Evolutionary conservation across 805 yeast species (phyloP).

Genomic region (Wickerhamiella qilinensis): DNA sequence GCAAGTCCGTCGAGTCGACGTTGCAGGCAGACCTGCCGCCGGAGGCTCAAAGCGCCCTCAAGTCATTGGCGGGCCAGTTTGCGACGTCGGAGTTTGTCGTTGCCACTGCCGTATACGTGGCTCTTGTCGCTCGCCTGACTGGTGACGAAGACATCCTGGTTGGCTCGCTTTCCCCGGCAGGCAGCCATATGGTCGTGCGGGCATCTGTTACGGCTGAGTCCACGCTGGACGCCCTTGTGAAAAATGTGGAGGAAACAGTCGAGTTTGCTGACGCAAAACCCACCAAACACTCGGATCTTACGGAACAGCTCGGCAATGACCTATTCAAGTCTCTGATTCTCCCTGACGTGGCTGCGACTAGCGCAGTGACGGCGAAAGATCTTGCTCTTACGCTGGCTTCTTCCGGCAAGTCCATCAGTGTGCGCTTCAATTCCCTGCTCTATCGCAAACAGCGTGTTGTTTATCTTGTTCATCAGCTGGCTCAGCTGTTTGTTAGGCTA

Average conservation of each 20-base stretch:
- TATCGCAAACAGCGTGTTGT: slow-evolving; percentile 55
- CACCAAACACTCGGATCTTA: slow-evolving; percentile 40
- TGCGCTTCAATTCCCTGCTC: slow-evolving; percentile 61
- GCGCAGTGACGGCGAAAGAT: background rate
- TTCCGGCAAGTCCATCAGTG: slow-evolving; percentile 17
- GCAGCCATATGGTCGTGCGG: slow-evolving; percentile 33
- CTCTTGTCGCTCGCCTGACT: slow-evolving; percentile 60
- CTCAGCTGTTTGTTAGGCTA: slow-evolving; percentile 8
- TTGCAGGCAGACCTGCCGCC: slow-evolving; percentile 22
- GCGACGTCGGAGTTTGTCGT: slow-evolving; percentile 23
- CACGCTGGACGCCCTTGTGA: slow-evolving; percentile 35
- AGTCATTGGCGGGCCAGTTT: slow-evolving; percentile 10
- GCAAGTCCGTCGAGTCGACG: slow-evolving; percentile 46
- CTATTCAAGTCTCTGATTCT: slow-evolving; percentile 7
- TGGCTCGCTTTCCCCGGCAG: slow-evolving; percentile 39
- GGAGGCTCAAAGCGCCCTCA: slow-evolving; percentile 9
- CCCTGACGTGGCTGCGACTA: background rate
- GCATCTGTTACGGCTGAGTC: slow-evolving; percentile 29
- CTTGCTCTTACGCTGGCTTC: slow-evolving; percentile 31
- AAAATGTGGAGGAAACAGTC: slow-evolving; percentile 27
- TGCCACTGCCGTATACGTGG: slow-evolving; percentile 51
- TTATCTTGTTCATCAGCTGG: slow-evolving; percentile 59
- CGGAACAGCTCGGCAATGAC: slow-evolving; percentile 28
- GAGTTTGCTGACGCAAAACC: slow-evolving; percentile 19
- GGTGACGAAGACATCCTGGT: slow-evolving; percentile 92